Base-by-base conservation (phyloP, 495 filamentous ascomycete species). In the Talaromyces wortmannii region DNA sequence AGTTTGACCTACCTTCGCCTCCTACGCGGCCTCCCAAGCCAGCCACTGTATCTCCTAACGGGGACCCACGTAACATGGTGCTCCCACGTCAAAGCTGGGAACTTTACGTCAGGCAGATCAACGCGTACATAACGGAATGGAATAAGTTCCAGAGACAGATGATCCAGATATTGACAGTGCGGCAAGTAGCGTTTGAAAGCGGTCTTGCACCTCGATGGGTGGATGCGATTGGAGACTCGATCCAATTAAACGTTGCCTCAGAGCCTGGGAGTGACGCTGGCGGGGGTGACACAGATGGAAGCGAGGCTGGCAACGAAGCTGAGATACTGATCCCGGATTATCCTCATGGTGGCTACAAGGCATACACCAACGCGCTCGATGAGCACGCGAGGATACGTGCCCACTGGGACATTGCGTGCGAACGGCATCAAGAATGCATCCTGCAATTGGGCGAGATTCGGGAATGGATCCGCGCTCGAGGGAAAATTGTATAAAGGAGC, bases 101-200 rank as follows among this genome's bases (percentile, higher is more conserved):
- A 15, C 72, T 69, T 7, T 94, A 91, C 63, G 72, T 83, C 3
- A 65, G 67, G 1, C 72, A 78, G 10, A 89, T 95, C 74, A 67
- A 76, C 13, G 58, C 62, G 2, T 96, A 96, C 68, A 77, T 92
- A 68, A 64, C 64, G n/a, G 78, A 81, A 17, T 96, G 85, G 83
- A 78, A 81, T 50, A 60, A 52, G 0, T 94, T 85, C 67, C 84
- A 87, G 59, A 69, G 69, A 12, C 73, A 77, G 50, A 86, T 95
- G 63, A 64, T 87, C 3, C 64, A 73, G 2, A 87, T 95, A 59
- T 88, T 96, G 61, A 69, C 74, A 10, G 74, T 79, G 0, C 79
- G 90, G 12, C 80, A 89, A 63, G 68, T 70, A 8, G 66, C 77
- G 18, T 69, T 79, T 11, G 76, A 81, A 30, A 73, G 72, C 36